Base-by-base conservation (phyloP, 1,139 yeast genomes). In the Kodamaea derodonti region DNA sequence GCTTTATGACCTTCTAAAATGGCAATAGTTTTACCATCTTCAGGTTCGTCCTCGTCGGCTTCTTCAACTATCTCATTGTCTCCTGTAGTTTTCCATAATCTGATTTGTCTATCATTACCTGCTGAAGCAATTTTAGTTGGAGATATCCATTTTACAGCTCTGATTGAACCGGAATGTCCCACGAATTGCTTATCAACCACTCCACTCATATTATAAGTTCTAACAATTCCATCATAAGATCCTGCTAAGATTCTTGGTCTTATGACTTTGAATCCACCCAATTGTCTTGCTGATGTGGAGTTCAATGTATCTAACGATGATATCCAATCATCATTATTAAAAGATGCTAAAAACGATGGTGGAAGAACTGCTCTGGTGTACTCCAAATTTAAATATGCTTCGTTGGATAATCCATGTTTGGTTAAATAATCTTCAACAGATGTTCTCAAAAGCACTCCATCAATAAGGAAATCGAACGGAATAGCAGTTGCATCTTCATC, bases 291-390 rank as follows among this genome's bases (percentile, higher is more conserved):
- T 6, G 24, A 22, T 14, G 28, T 46, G 7, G 64, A 52, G 47
- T 67, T 63, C 41, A 65, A 60, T 23, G 80, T 60, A 51, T 79
- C 78, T 30, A 90, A 72, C 1, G 95, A 75, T 8, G 96, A 84
- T 23, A 94, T 79, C 99, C 99, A 92, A 61, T 92, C 99, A 45
- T 90, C 96, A 53, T 90, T 90, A 50, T 82, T 78, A 60, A 82
- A 92, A 32, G 95, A 82, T 9, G 95, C 88, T 45, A 88, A 69
- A 54, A 79, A 90, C 27, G 92, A 80, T 11, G 99, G 99, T 14
- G 98, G 98, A 39, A 90, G 72, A 29, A 90, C 85, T 1, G 96
- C 90, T 47, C 95, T 74, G 13, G 96, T 87, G 62, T 92, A 92
- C 55, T 92, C 98, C 37, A 92, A 65, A 24, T 80, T 80, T 41